Evolutionary conservation across 2,329 filamentous ascomycete genomes (phyloP), one percentile per base, ranked within the genome.

Genomic region (Pseudocercospora ulei): DNA sequence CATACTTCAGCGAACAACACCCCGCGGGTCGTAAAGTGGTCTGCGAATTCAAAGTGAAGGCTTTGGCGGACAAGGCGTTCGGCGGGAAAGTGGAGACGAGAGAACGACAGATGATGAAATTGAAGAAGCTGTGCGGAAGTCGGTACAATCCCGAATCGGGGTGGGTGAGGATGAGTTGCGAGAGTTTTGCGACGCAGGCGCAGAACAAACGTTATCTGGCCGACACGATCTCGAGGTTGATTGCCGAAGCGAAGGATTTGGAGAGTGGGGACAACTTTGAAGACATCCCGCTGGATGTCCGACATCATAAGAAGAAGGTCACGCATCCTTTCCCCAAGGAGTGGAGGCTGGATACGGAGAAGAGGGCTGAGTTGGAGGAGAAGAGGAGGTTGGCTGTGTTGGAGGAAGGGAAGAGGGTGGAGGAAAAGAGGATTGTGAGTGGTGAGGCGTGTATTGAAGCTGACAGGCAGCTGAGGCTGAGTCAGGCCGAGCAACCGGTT

Each of bases 121-220:
- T 98, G 46, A 80, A 81, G 62, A 96, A 96, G 67, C 72, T 98
- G 28, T 77, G 75, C 12, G 92, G 90, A 1, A 62, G 78, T 9
- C 80, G 90, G 49, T 96, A 86, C 71, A 90, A 96, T 67, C 88
- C 87, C 0, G 72, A 79, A 52, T 85, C 71, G 38, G 76, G 86
- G 53, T 67, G 84, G 43, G 70, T 95, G 54, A 86, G 83, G 65
- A 94, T 98, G 73, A 86, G 82, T 58, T 83, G 82, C 65, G 90
- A 96, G 63, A 50, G 45, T 14, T 93, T 82, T 61, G 77, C 84
- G 58, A 82, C 87, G 39, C 81, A 85, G 58, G 84, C 87, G 11
- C 87, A 96, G 67, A 98, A 98, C 69, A 98, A 96, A 71, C 78
- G 84, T n/a, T 90, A 90, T 60, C 71, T 98, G 13, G 80, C 77